phyloP scores from a whole-genome alignment of 106 monocot species.

The Hemerocallis citrina region DNA sequence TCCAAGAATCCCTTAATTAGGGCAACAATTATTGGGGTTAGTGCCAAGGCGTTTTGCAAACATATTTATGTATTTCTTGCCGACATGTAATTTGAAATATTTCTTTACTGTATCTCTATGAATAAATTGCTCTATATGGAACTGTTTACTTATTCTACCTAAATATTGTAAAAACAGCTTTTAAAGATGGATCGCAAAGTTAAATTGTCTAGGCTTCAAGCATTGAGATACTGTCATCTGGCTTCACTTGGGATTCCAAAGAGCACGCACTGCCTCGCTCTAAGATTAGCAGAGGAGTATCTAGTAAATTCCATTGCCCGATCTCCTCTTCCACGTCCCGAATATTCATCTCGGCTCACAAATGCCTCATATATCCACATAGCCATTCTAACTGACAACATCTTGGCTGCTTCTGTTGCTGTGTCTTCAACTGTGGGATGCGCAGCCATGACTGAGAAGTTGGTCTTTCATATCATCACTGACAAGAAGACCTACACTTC shows the following conservation, averaged over 20 bases:
- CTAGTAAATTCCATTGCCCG: conserved; percentile 39
- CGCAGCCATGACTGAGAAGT: conserved; percentile 27
- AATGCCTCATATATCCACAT: conserved; percentile 35
- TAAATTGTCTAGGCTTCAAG: conserved; percentile 23
- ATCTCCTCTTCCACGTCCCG: conserved; percentile 45
- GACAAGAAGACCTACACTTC: conserved; percentile 55
- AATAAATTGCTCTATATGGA: too few species aligned
- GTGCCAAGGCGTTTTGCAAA: too few species aligned
- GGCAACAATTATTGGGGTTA: too few species aligned
- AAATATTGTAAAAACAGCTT: conserved; percentile 27
- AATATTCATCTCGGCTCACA: conserved; percentile 32
- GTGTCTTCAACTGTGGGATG: conserved; percentile 33
- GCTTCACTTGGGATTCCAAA: conserved; percentile 53
- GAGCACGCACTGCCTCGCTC: conserved; percentile 43
- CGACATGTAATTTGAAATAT: too few species aligned
- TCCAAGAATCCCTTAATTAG: too few species aligned
- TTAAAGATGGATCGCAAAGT: conserved; percentile 66
- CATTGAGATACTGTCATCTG: conserved; percentile 31
- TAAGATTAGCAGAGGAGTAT: conserved; percentile 47
- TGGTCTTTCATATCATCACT: conserved; percentile 63
- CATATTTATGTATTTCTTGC: too few species aligned
- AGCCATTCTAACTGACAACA: conserved; percentile 48
- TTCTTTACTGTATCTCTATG: too few species aligned
- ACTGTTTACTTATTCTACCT: too few species aligned
- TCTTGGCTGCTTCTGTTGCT: conserved; percentile 56